Base-by-base conservation (phyloP, 768 basidiomycete species). In the Tricholoma flavovirens region DNA sequence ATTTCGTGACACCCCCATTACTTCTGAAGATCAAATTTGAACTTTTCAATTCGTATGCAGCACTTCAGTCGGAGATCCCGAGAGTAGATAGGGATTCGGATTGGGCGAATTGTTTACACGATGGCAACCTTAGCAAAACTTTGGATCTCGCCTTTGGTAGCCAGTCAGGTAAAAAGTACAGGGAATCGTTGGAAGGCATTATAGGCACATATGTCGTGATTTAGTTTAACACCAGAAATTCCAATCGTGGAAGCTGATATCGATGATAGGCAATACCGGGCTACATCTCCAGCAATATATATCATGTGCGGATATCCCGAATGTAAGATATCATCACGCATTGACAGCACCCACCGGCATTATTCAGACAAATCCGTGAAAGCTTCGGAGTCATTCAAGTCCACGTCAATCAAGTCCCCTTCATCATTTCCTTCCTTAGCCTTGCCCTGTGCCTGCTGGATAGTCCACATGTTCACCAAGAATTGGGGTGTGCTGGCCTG, bases 401-500 rank as follows among this genome's bases (percentile, higher is more conserved):
- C 79, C 48, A 76, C 71, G 63, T 89, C 88, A 29, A 86, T 62
- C 3, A 87, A 71, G 19, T 87, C 84, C 10, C 79, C 82, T 29
- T 83, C 83, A 60, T 84, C 84, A 7, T 75, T 75, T 3, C 73
- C 78, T 33, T 65, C 69, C 24, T 59, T 51, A 6, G 54, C 62
- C 3, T 49, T 65, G 9, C 69, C 71, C 46, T 69, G 70, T 15
- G 69, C 75, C 51, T 83, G 79, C 68, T 94, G 90, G 40, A 75
- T 75, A 53, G 75, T 73, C 69, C 84, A 93, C 68, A 93, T 80
- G 11, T 77, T 75, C 8, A 82, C 87, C 49, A 95, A 73, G 65
- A 90, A 84, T 17, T 80, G 75, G 2, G 84, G 77, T 3, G 86
- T 84, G 60, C 84, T 92, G 2, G 90, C 92, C 60, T 87, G 70